Conservation (phyloP, 1,139 yeast genomes). For the Geotrichum fermentans region DNA sequence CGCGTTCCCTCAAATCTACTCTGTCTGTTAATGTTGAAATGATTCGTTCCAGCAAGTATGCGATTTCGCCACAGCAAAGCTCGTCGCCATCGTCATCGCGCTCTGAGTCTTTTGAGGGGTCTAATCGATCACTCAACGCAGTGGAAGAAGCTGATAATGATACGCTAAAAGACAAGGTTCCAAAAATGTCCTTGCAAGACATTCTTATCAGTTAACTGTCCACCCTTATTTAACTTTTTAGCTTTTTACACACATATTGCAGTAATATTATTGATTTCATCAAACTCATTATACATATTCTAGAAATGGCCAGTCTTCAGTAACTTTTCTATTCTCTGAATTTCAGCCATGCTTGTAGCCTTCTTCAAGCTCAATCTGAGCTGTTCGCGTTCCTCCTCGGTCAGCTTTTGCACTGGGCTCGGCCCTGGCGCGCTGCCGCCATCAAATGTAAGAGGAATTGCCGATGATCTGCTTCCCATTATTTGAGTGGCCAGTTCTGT, state of each 20-base stretch:
- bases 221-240: not conserved
- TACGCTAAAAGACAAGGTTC: not conserved
- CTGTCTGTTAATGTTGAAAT: not conserved
- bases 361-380: conserved; percentile 51
- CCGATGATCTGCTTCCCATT: conserved; percentile 27
- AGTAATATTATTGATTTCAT: not conserved
- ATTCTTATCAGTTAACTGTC: not conserved
- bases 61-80: not conserved
- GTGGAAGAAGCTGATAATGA: not conserved
- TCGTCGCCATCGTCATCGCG: not conserved
- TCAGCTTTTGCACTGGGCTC: conserved; percentile 42
- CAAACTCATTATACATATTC: not conserved
- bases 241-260: not conserved
- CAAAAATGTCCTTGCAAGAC: conserved; percentile 3
- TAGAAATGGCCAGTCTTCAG: conserved; percentile 38
- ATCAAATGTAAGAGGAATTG: conserved; percentile 1
- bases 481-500: conserved; percentile 33
- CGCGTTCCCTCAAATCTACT: not conserved
- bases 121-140: not conserved
- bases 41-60: not conserved
- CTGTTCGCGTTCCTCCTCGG: conserved; percentile 49
- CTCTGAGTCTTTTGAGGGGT: not conserved
- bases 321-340: conserved; percentile 61
- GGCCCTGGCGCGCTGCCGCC: conserved; percentile 14
- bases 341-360: conserved; percentile 69